A percentile compares a stretch with the other conserved stretches of the same genome.
Evolutionary conservation across 192 early-diverging fungal species (phyloP).

Genomic region (Umbelopsis sp.): DNA sequence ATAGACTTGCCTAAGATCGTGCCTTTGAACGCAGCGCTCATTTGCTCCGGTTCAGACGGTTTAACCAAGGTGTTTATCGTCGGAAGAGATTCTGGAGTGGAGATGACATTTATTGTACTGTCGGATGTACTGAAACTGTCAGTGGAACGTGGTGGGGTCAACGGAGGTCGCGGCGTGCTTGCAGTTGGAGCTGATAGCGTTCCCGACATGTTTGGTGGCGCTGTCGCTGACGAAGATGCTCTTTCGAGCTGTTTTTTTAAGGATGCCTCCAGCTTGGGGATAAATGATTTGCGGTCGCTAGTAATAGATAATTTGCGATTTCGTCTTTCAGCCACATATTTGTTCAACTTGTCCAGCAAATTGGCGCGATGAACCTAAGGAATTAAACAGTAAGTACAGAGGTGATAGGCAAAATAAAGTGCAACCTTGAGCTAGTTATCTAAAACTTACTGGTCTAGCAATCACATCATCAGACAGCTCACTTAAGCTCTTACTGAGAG

Average conservation of each 20-base stretch:
- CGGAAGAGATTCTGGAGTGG: no score
- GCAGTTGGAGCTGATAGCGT: no score
- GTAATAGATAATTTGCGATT: conserved; percentile 4
- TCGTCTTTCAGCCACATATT: not conserved
- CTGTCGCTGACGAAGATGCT: no score
- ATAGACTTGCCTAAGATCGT: not conserved
- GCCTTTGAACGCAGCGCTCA: not conserved
- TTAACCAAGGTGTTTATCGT: no score
- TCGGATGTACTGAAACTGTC: no score
- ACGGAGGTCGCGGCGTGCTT: no score
- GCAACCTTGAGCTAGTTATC: no score
- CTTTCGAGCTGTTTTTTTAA: not conserved
- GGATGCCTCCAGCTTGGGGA: not conserved
- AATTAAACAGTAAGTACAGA: not conserved
- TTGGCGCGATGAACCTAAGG: not conserved
- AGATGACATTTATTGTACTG: no score
- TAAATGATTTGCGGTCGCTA: not conserved
- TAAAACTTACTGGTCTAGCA: conserved; percentile 8
- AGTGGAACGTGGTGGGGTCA: no score
- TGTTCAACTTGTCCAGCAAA: conserved; percentile 15
- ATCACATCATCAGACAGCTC: not conserved
- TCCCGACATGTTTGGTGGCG: no score
- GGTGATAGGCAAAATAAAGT: no score
- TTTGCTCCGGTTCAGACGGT: no score
- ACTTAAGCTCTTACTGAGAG: not conserved